Evolutionary conservation across 257 asterid genomes (phyloP).

Genomic region (Fraxinus pennsylvanica): DNA sequence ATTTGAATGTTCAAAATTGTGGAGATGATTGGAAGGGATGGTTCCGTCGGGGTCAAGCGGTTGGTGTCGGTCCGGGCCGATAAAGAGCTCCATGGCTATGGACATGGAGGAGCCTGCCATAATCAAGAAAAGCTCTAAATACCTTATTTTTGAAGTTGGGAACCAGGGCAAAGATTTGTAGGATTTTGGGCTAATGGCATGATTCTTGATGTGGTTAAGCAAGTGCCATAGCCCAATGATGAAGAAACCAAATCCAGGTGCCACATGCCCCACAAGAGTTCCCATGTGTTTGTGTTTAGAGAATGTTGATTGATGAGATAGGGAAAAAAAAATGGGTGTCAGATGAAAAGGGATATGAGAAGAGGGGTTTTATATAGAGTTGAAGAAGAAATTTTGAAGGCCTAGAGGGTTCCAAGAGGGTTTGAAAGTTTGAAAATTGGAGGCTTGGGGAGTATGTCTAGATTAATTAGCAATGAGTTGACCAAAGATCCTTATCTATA

Average conservation of each 20-base stretch:
- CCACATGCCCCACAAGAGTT: conserved; percentile 43
- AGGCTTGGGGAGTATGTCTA: conserved; percentile 7
- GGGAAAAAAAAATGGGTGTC: not conserved
- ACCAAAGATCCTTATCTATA: conserved; percentile 14
- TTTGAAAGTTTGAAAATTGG: conserved; percentile 21
- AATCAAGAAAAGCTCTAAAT: conserved; percentile 41
- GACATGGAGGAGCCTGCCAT: conserved; percentile 34
- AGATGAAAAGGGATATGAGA: not conserved
- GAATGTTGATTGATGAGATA: not conserved
- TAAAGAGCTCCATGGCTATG: conserved; percentile 44
- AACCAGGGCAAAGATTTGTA: conserved; percentile 47
- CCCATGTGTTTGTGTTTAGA: conserved; percentile 29
- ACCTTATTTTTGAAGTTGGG: conserved; percentile 37
- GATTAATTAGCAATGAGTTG: conserved; percentile 4
- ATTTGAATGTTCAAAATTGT: conserved; percentile 45
- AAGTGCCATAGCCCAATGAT: conserved; percentile 46
- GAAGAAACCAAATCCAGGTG: conserved; percentile 48
- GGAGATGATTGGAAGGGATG: conserved; percentile 45
- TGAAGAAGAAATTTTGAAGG: not conserved
- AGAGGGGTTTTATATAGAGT: not conserved
- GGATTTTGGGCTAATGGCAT: conserved; percentile 34
- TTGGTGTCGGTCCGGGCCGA: conserved; percentile 40
- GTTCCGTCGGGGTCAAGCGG: conserved; percentile 47
- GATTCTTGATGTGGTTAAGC: conserved; percentile 35
- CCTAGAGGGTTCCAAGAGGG: conserved; percentile 28